These are phyloP conservation scores for Grosmannia huntii DNA, from an alignment of 2,329 filamentous ascomycete species.

Conservation along the genomic window DNA sequence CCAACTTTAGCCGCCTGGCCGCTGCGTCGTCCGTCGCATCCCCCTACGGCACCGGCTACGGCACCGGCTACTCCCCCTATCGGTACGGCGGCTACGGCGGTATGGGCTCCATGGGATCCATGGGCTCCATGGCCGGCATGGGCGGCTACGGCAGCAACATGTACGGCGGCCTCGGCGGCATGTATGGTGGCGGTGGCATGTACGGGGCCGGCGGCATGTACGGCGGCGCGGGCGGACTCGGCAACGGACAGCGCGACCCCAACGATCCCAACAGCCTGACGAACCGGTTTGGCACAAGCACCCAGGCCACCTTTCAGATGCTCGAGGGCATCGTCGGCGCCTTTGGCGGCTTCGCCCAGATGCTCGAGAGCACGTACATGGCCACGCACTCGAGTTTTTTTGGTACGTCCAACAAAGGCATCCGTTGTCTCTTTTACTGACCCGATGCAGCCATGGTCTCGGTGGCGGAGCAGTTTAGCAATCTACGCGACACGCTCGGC, in stretches of 20 bases:
- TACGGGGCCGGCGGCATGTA: constrained; percentile 43
- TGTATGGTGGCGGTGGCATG: constrained; percentile 28
- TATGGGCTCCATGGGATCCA: constrained; percentile 27
- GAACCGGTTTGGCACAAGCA: constrained; percentile 90
- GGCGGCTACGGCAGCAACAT: constrained; percentile 14
- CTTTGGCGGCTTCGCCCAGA: constrained; percentile 95
- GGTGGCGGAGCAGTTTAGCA: constrained; percentile 93
- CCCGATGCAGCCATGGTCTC: constrained; percentile 75
- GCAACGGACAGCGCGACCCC: constrained; percentile 41
- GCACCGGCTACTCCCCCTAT: constrained; percentile 34
- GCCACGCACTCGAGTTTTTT: constrained; percentile 98
- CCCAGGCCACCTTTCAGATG: constrained; percentile 94
- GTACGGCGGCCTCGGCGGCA: constrained; percentile 43
- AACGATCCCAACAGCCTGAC: constrained; percentile 91
- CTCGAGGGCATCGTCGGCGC: constrained; percentile 93
- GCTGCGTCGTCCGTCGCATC: constrained; percentile 18
- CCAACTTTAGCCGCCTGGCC: constrained; percentile 54
- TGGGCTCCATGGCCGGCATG: constrained; percentile 32
- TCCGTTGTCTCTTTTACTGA: not conserved
- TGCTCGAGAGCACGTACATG: constrained; percentile 99
- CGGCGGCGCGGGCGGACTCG: constrained; percentile 39
- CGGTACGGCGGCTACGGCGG: constrained; percentile 29
- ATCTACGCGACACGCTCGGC: constrained; percentile 82
- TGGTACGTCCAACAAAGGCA: constrained; percentile 42
- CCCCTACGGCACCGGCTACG: constrained; percentile 18